Base-by-base conservation (phyloP, 2,329 filamentous ascomycete species). In the Venturia effusa region DNA sequence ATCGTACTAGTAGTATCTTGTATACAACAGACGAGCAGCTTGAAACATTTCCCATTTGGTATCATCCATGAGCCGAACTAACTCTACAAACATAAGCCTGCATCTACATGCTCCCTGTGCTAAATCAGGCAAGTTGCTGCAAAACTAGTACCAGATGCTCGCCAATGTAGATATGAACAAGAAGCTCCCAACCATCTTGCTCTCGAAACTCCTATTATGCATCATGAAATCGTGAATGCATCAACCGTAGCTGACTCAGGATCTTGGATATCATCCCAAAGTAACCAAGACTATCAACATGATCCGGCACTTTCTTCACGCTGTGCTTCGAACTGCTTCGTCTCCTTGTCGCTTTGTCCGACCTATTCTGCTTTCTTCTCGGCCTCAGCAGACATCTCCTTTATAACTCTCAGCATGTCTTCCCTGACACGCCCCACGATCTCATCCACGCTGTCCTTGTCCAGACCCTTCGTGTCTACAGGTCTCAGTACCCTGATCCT, bases 391-490 rank as follows among this genome's bases (percentile, higher is more conserved):
- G 39, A 41, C 67, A 84, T 73, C 39, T 75, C 75, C 59, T 74
- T 70, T 22, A 83, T 68, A 61, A 74, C 88, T 68, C 82, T 81
- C 67, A 92, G 81, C 91, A 96, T 96, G 61, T 85, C 75, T 24
- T 91, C 87, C 64, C 87, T 83, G 2, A 88, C 90, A 63, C 81
- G 82, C 64, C 81, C 80, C 61, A 87, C 82, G 55, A 96, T 78
- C 65, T 84, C 82, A 68, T 94, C 88, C 62, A 96, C 90, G 73
- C 96, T 91, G 62, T 86, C 85, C 30, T 88, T 66, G 22, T 84
- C 89, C 67, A 95, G 81, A 62, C 84, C 85, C 67, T 84, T 81
- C 13, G 92, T 97, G 60, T 85, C 80, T 66, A 97, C 92, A 1
- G 92, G 90, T 70, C 89, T 84, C 62, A 96, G 79, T 27, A 96